These are phyloP conservation scores for Arthroderma uncinatum DNA, from an alignment of 2,329 filamentous ascomycete species.

Conservation along the genomic window DNA sequence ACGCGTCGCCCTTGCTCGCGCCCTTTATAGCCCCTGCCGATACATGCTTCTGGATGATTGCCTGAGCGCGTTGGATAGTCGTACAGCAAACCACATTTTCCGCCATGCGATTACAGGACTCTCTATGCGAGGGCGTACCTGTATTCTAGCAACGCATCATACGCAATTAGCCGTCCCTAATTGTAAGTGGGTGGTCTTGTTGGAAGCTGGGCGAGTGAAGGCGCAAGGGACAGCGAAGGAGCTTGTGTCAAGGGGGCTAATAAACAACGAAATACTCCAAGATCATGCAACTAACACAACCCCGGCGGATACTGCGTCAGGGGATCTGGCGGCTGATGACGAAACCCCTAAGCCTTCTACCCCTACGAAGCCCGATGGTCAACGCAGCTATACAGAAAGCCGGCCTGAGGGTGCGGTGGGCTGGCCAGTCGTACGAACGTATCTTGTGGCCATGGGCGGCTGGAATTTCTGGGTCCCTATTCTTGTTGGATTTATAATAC, in stretches of 20 bases:
- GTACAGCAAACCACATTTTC: constrained; percentile 52
- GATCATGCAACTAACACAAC: constrained; percentile 39
- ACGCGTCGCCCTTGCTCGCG: constrained; percentile 49
- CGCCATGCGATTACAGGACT: constrained; percentile 46
- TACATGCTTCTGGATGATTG: constrained; percentile 49
- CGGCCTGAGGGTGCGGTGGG: no score
- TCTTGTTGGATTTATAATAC: no score
- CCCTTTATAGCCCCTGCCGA: constrained; percentile 46
- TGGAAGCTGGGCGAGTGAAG: not conserved
- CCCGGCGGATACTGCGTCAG: constrained; percentile 29
- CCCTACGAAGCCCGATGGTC: no score
- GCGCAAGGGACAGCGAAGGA: constrained; percentile 33
- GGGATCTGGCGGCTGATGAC: not conserved
- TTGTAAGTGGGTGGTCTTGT: not conserved
- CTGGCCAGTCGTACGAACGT: no score
- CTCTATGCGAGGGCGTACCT: constrained; percentile 43
- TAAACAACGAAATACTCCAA: constrained; percentile 45
- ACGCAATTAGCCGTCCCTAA: constrained; percentile 60
- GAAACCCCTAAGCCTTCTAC: not conserved
- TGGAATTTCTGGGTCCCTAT: no score
- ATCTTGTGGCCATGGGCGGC: no score
- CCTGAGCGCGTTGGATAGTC: constrained; percentile 49
- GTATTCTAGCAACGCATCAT: constrained; percentile 54
- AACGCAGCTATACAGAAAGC: no score
- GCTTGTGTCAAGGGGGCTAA: constrained; percentile 61